Conservation (phyloP, 768 basidiomycete species). For the Suillus paluster region DNA sequence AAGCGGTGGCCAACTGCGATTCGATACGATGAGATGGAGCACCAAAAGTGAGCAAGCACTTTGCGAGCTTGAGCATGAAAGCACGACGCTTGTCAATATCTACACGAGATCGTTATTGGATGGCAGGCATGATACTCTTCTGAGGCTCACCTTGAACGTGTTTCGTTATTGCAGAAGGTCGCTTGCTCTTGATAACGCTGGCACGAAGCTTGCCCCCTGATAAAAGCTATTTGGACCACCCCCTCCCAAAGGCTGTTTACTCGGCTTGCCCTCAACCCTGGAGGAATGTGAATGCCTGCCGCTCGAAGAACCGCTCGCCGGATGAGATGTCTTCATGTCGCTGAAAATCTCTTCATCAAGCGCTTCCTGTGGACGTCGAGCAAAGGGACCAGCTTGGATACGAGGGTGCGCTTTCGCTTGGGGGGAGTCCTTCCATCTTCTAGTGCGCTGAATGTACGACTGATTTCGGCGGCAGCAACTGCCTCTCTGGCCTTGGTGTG, state of each 20-base stretch:
- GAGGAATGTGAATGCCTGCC: background rate
- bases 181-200: conserved; percentile 35
- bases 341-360: conserved; percentile 30
- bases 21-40: conserved; percentile 95
- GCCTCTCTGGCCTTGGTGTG: background rate
- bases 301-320: background rate
- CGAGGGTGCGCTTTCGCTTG: conserved; percentile 12
- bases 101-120: conserved; percentile 22
- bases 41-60: conserved; percentile 88
- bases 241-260: background rate
- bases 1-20: conserved; percentile 76
- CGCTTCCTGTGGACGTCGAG: conserved; percentile 15
- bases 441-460: conserved; percentile 9
- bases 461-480: conserved; percentile 5
- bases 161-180: conserved; percentile 41
- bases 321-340: conserved; percentile 29
- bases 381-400: conserved; percentile 21
- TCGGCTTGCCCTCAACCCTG: background rate
- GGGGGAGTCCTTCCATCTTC: conserved; percentile 15
- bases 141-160: conserved; percentile 50
- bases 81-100: conserved; percentile 57
- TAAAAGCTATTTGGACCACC: conserved; percentile 31
- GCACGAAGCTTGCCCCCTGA: conserved; percentile 32
- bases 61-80: conserved; percentile 85
- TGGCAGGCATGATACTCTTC: background rate